A percentile compares a stretch with the other conserved stretches of the same genome.
Conservation (phyloP, 1,139 yeast genomes). For the Casaregolazyma lundiana region DNA sequence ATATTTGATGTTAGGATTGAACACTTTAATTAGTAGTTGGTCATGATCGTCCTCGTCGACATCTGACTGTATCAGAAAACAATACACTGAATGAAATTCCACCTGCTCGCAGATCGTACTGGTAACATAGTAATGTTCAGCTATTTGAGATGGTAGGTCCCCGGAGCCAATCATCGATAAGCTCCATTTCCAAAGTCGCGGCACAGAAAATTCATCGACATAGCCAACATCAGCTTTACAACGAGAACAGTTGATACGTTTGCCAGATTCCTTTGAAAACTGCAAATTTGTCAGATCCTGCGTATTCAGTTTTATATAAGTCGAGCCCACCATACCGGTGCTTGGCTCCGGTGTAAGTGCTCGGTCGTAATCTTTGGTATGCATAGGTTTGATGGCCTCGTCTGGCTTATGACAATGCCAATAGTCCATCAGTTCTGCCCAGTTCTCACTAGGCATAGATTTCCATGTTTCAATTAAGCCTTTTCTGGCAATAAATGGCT, state of each 20-base stretch:
- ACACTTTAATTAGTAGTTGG: conserved; percentile 48
- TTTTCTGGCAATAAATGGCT: conserved; percentile 11
- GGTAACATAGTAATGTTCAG: conserved; percentile 23
- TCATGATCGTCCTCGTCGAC: conserved; percentile 15
- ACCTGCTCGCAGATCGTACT: conserved; percentile 27
- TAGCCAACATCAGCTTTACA: conserved; percentile 19
- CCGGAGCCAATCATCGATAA: conserved; percentile 23
- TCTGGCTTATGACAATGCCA: conserved; percentile 98
- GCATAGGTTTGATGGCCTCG: conserved; percentile 27
- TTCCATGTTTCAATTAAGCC: conserved; percentile 24
- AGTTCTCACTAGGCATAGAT: conserved; percentile 85
- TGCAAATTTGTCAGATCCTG: conserved; percentile 22
- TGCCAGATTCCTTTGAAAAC: conserved; percentile 2
- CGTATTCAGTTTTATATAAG: conserved; percentile 47
- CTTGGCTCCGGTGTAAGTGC: conserved; percentile 44
- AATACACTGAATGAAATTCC: conserved; percentile 35
- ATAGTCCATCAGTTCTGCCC: conserved; percentile 95
- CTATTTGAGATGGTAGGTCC: conserved; percentile 12
- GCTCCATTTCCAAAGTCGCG: conserved; percentile 60
- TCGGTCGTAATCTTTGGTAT: conserved; percentile 26
- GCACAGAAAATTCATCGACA: conserved; percentile 15
- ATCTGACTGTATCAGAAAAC: conserved; percentile 25
- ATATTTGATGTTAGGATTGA: conserved; percentile 45
- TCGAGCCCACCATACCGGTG: conserved; percentile 52
- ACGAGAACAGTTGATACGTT: conserved; percentile 13